phyloP scores from a whole-genome alignment of 257 asterid genomes.

The Gardenia jasminoides region DNA sequence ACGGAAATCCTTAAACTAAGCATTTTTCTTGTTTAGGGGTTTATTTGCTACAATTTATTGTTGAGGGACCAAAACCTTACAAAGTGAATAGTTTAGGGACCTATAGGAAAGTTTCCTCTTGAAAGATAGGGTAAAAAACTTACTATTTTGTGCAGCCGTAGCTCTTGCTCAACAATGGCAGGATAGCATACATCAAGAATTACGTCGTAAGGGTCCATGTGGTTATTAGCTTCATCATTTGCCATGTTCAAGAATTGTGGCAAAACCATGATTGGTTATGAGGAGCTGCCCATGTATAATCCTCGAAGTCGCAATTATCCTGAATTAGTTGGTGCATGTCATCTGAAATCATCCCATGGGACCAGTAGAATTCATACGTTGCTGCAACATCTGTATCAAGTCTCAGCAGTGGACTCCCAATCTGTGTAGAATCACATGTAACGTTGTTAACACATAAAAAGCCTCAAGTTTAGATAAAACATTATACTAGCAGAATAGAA shows the following conservation, averaged over 20 bases:
- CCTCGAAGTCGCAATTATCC: conserved; percentile 50
- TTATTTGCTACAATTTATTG: no score
- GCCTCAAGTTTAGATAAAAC: no score
- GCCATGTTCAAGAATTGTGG: conserved; percentile 34
- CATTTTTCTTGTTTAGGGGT: no score
- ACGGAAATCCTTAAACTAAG: no score
- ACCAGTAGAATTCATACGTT: conserved; percentile 61
- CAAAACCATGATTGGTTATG: conserved; percentile 44
- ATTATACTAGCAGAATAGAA: no score
- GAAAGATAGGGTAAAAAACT: no score
- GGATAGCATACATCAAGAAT: conserved; percentile 76
- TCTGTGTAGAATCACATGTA: conserved; percentile 31
- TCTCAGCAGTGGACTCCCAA: conserved; percentile 81
- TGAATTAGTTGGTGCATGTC: conserved; percentile 39
- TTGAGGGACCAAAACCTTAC: no score
- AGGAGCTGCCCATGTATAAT: conserved; percentile 21
- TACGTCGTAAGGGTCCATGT: conserved; percentile 55
- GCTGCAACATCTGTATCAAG: conserved; percentile 61
- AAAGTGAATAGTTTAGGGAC: no score
- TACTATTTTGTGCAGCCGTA: conserved; percentile 48
- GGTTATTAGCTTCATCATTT: conserved; percentile 35
- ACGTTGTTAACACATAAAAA: no score
- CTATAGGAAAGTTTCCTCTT: no score
- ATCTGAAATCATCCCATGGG: conserved; percentile 86
- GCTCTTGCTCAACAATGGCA: conserved; percentile 47